Evolutionary conservation across 2,329 filamentous ascomycete genomes (phyloP).

Genomic region (Didymella segeticola): DNA sequence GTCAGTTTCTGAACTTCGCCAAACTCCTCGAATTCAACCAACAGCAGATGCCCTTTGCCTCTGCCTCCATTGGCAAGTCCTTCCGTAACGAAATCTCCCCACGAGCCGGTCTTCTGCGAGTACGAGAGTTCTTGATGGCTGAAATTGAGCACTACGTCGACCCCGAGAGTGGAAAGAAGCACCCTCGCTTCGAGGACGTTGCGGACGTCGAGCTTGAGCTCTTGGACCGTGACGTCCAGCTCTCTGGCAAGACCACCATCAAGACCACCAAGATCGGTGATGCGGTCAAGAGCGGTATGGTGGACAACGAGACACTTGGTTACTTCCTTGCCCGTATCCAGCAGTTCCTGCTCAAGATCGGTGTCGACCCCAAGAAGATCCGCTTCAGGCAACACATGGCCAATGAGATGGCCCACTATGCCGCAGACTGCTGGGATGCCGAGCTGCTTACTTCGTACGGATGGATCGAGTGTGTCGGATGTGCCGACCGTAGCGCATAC

Average conservation of each 20-base stretch:
- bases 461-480: slow-evolving; percentile 98
- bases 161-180: slow-evolving; percentile 92
- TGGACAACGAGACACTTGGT: slow-evolving; percentile 97
- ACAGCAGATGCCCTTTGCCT: slow-evolving; percentile 93
- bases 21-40: slow-evolving; percentile 98
- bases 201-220: slow-evolving; percentile 83
- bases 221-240: slow-evolving; percentile 83
- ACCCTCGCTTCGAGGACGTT: slow-evolving; percentile 84
- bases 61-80: slow-evolving; percentile 95
- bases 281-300: slow-evolving; percentile 79
- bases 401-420: slow-evolving; percentile 92
- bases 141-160: slow-evolving; percentile 99
- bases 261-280: slow-evolving; percentile 80
- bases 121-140: slow-evolving; percentile 97
- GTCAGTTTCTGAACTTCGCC: slow-evolving; percentile 96
- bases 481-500: slow-evolving; percentile 93
- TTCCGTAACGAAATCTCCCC: slow-evolving; percentile 99
- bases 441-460: slow-evolving; percentile 90
- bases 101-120: slow-evolving; percentile 85
- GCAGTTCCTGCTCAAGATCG: slow-evolving; percentile 86
- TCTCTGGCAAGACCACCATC: slow-evolving; percentile 80
- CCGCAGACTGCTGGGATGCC: slow-evolving; percentile 96
- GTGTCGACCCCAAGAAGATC: slow-evolving; percentile 85
- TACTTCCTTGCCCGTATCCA: slow-evolving; percentile 97
- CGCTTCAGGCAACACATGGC: slow-evolving; percentile 98